Conservation (phyloP, 2,329 filamentous ascomycete species). For the Plenodomus lindquistii region DNA sequence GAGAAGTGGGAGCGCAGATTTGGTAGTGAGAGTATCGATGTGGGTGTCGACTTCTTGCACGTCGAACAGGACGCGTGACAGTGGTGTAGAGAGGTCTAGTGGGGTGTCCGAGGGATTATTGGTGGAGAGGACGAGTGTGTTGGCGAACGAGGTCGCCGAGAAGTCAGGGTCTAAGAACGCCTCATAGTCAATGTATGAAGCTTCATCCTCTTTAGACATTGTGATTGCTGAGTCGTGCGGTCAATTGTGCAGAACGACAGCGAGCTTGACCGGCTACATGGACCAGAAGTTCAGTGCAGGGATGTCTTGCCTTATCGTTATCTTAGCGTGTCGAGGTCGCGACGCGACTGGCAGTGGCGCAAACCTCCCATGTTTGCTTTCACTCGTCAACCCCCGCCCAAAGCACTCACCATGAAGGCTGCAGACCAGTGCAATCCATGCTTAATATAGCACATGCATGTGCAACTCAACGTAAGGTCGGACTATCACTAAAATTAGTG, state of each 20-base stretch:
- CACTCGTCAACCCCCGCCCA: no score
- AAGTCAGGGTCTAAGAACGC: conserved; percentile 84
- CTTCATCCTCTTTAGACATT: conserved; percentile 53
- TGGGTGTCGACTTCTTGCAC: conserved; percentile 96
- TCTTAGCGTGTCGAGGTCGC: conserved; percentile 7
- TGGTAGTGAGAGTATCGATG: conserved; percentile 86
- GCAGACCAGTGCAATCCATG: no score
- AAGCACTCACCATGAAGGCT: no score
- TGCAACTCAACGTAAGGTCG: no score
- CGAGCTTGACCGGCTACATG: background rate
- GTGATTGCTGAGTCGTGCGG: background rate
- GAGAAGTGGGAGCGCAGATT: conserved; percentile 78
- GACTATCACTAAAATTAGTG: conserved; percentile 83
- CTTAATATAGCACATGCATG: no score
- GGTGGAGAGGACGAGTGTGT: conserved; percentile 82
- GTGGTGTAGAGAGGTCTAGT: conserved; percentile 89
- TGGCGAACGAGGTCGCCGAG: conserved; percentile 80
- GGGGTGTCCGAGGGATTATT: conserved; percentile 91
- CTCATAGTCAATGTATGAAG: conserved; percentile 95
- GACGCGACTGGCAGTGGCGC: no score
- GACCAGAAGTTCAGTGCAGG: background rate
- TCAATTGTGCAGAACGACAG: background rate
- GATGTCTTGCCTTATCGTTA: conserved; percentile 3
- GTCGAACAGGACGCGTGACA: conserved; percentile 93
- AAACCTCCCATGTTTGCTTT: no score